Evolutionary conservation across 2,329 filamentous ascomycete genomes (phyloP), one percentile per base, ranked within the genome.

Genomic region (Colletotrichum tropicale): DNA sequence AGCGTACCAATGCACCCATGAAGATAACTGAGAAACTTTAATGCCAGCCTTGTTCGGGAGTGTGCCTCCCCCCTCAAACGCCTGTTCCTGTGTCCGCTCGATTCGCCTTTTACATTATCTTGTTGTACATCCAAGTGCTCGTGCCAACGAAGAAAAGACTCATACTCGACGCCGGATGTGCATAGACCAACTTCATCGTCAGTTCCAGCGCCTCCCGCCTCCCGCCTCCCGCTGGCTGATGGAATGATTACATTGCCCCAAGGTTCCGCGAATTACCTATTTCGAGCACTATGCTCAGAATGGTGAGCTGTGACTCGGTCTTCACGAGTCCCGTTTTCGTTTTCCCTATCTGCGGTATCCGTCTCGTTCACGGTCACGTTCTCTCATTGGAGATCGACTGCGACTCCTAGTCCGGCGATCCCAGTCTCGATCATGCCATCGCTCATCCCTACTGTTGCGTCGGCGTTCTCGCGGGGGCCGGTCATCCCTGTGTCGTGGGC

Each of bases 321-420:
- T 34, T 10, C 28, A 62, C 58, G 30, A 36, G 12, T 21, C 32
- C 58, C n/a, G n/a, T 62, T 8, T 16, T 21, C 43, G n/a, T 61
- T 8, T 16, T 21, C 34, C 18, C 81, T 88, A 90, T 84, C 89
- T 86, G 75, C 88, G 87, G 81, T 90, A 90, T 60, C 84, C 79
- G 67, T 90, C 88, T 68, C 85, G 81, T 38, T 85, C 86, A 65
- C 87, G 82, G 52, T 84, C 85, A 61, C 84, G 80, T 6, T 86
- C 84, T 28, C 82, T 80, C 16, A 80, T 82, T 5, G 84, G 85
- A 6, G 85, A 86, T 74, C 85, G 81, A 76, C 85, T 87, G 9
- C 86, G 84, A 71, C 85, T 87, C 72, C 85, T 81, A 8, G 84
- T 85, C 61, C 82, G 81, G 60, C 84, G 83, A 34, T 88, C 86